Percentiles rank a stretch among this genome's conserved stretches.
These are phyloP conservation scores for Xylaria sp. DNA, from an alignment of 2,329 filamentous ascomycete genomes.

Conservation along the genomic window DNA sequence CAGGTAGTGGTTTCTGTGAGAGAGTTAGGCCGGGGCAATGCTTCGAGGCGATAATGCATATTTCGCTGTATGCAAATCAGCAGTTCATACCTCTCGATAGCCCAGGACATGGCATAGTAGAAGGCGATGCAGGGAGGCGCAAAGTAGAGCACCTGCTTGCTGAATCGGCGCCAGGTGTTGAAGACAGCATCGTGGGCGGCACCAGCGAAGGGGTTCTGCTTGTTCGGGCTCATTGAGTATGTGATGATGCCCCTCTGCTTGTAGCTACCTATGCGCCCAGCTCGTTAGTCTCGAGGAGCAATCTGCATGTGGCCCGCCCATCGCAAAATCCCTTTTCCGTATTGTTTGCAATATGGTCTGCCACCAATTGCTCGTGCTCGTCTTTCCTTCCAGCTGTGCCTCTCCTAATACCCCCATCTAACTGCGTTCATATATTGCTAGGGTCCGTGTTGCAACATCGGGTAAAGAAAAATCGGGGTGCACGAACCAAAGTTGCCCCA, in stretches of 20 bases:
- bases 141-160: constrained; percentile 89
- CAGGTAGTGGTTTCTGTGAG: constrained; percentile 48
- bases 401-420: not conserved
- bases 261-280: constrained; percentile 59
- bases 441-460: constrained; percentile 4
- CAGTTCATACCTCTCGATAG: constrained; percentile 77
- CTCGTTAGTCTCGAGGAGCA: constrained; percentile 43
- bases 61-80: not conserved
- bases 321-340: not conserved
- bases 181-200: constrained; percentile 85
- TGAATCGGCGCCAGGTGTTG: constrained; percentile 92
- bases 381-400: not conserved
- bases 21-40: constrained; percentile 22
- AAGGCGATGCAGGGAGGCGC: constrained; percentile 80
- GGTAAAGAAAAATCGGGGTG: constrained; percentile 15
- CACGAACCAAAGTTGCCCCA: constrained; percentile 82
- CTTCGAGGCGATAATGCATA: constrained; percentile 10
- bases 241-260: constrained; percentile 72
- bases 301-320: not conserved
- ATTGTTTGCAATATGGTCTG: not conserved
- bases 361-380: not conserved
- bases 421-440: constrained; percentile 4
- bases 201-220: constrained; percentile 87
- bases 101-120: constrained; percentile 91
- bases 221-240: constrained; percentile 87